These are phyloP conservation scores for Scutellaria barbata DNA, from an alignment of 257 asterid genomes.

Conservation along the genomic window DNA sequence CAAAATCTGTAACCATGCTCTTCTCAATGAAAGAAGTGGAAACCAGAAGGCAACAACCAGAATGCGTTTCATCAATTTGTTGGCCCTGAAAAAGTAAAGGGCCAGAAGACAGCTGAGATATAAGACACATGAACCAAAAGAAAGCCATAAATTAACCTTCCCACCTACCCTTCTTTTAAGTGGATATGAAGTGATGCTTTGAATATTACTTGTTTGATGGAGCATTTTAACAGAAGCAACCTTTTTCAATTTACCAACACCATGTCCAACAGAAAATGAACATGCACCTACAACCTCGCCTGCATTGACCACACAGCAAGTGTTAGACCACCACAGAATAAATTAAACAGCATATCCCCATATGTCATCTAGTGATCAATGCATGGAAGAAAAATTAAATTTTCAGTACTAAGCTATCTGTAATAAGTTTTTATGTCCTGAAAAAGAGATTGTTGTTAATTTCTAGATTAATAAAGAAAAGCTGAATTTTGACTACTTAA, in stretches of 20 bases:
- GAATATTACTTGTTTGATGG: slow-evolving; percentile 69
- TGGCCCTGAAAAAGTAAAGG: slow-evolving; percentile 64
- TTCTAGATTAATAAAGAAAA: not conserved
- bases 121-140: slow-evolving; percentile 25
- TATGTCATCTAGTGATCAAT: slow-evolving; percentile 12
- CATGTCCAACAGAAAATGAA: slow-evolving; percentile 81
- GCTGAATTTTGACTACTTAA: slow-evolving; percentile 13
- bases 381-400: slow-evolving; percentile 4
- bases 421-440: slow-evolving; percentile 9
- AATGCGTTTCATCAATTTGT: slow-evolving; percentile 49
- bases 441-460: slow-evolving; percentile 20
- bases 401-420: slow-evolving; percentile 22
- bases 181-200: slow-evolving; percentile 60
- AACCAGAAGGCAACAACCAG: slow-evolving; percentile 63
- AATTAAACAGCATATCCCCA: slow-evolving; percentile 24
- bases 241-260: slow-evolving; percentile 67
- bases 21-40: slow-evolving; percentile 84
- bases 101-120: slow-evolving; percentile 31
- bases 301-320: slow-evolving; percentile 44
- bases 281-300: slow-evolving; percentile 99
- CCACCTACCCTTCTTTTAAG: slow-evolving; percentile 70
- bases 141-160: slow-evolving; percentile 26
- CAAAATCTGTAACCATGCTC: slow-evolving; percentile 59
- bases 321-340: slow-evolving; percentile 35
- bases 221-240: slow-evolving; percentile 87